phyloP scores from a whole-genome alignment of 2,329 filamentous ascomycete genomes.

The Ceratocystis variospora region DNA sequence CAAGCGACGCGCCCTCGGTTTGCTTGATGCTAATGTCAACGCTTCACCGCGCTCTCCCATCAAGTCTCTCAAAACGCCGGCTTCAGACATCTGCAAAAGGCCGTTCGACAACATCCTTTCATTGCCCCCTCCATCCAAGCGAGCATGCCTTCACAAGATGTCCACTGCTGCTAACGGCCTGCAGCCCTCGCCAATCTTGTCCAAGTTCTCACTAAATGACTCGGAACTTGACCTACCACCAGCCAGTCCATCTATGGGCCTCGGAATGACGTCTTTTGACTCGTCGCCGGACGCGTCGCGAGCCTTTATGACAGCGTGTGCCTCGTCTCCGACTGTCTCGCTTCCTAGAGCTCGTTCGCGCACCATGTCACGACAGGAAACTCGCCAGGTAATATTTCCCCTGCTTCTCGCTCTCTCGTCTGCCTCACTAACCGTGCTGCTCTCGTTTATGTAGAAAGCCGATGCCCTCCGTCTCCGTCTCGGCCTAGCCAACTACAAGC shows the following conservation, averaged over 20 bases:
- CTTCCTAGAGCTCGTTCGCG: neutral
- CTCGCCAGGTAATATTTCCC: constrained; percentile 28
- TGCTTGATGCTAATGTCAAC: constrained; percentile 18
- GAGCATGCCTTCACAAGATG: neutral
- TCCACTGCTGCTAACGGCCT: constrained; percentile 2
- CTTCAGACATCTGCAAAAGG: constrained; percentile 7
- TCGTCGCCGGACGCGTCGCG: constrained; percentile 16
- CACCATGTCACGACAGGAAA: constrained; percentile 17
- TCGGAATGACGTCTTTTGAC: constrained; percentile 12
- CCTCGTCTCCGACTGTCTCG: constrained; percentile 9
- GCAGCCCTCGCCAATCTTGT: constrained; percentile 14
- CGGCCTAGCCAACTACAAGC: constrained; percentile 58
- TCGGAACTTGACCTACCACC: neutral
- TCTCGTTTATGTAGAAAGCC: constrained; percentile 37
- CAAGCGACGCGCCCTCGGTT: constrained; percentile 19
- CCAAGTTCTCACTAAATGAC: constrained; percentile 9
- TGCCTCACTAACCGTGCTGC: constrained; percentile 10
- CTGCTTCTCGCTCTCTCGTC: neutral
- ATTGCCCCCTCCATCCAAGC: constrained; percentile 11
- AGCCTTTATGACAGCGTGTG: constrained; percentile 15
- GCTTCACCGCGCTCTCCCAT: constrained; percentile 15
- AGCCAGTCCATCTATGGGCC: neutral
- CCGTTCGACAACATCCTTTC: constrained; percentile 13
- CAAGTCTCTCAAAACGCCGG: constrained; percentile 16
- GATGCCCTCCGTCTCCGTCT: constrained; percentile 56